Percentiles rank a stretch among this genome's conserved stretches.
These are phyloP conservation scores for Ceratocystis variospora DNA, from an alignment of 2,329 filamentous ascomycete species.

Conservation along the genomic window DNA sequence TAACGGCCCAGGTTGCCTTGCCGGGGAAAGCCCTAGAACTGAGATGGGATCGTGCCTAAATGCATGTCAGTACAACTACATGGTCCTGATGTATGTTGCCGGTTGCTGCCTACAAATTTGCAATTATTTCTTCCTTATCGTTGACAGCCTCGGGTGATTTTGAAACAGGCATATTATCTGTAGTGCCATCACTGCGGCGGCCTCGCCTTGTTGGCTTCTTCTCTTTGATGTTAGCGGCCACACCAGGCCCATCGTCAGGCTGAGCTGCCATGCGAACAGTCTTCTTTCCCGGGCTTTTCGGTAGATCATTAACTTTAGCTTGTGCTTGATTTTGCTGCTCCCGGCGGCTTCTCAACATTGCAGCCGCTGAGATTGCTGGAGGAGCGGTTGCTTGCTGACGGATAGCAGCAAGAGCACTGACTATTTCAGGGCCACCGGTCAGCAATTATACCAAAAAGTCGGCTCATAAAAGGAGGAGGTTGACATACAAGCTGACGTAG, in stretches of 20 bases:
- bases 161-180: not conserved
- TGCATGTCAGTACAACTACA: not conserved
- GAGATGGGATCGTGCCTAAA: not conserved
- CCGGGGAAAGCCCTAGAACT: not conserved
- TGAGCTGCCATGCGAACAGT: not conserved
- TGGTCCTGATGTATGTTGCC: no score
- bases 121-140: not conserved
- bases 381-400: conserved; percentile 10
- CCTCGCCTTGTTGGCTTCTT: not conserved
- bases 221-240: not conserved
- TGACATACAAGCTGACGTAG: conserved; percentile 16
- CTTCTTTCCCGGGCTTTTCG: not conserved
- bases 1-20: not conserved
- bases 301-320: not conserved
- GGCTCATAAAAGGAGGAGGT: not conserved
- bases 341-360: conserved; percentile 1
- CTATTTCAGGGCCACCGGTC: conserved; percentile 7
- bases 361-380: conserved; percentile 10
- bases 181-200: not conserved
- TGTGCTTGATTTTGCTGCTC: not conserved
- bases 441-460: not conserved
- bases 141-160: not conserved
- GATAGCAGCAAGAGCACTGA: conserved; percentile 17
- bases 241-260: not conserved
- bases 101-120: not conserved